These are phyloP conservation scores for Penicillium sp. DNA, from an alignment of 2,329 filamentous ascomycete genomes.

Conservation along the genomic window DNA sequence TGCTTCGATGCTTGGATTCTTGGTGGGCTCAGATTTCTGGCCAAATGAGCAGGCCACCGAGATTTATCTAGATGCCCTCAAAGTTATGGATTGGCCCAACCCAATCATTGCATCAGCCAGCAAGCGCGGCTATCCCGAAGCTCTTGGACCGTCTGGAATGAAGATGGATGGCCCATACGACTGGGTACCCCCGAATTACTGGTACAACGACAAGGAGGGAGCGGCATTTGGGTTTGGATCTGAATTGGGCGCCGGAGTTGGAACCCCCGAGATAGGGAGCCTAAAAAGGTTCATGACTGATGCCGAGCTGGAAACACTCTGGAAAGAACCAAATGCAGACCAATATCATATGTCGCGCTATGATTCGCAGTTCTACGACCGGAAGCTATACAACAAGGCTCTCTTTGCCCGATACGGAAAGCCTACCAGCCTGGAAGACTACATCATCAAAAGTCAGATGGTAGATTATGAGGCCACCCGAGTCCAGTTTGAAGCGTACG, in stretches of 20 bases:
- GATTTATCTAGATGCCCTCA: slow-evolving; percentile 54
- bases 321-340: slow-evolving; percentile 53
- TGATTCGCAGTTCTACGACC: slow-evolving; percentile 55
- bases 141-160: slow-evolving; percentile 58
- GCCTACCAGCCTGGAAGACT: slow-evolving; percentile 55
- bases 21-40: slow-evolving; percentile 64
- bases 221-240: slow-evolving; percentile 64
- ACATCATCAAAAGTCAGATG: slow-evolving; percentile 59
- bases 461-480: slow-evolving; percentile 64
- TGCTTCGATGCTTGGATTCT: slow-evolving; percentile 57
- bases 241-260: slow-evolving; percentile 61
- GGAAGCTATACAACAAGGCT: slow-evolving; percentile 58
- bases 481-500: slow-evolving; percentile 58
- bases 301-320: slow-evolving; percentile 55
- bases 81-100: slow-evolving; percentile 53
- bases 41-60: slow-evolving; percentile 56
- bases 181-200: slow-evolving; percentile 65
- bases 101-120: slow-evolving; percentile 59
- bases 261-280: slow-evolving; percentile 57
- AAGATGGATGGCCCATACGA: slow-evolving; percentile 68
- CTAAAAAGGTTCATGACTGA: slow-evolving; percentile 54
- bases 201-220: slow-evolving; percentile 55
- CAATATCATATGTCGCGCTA: slow-evolving; percentile 61
- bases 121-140: slow-evolving; percentile 52
- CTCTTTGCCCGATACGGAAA: slow-evolving; percentile 54